Evolutionary conservation across 139 green algal species (phyloP).

Genomic region (Volvox africanus): DNA sequence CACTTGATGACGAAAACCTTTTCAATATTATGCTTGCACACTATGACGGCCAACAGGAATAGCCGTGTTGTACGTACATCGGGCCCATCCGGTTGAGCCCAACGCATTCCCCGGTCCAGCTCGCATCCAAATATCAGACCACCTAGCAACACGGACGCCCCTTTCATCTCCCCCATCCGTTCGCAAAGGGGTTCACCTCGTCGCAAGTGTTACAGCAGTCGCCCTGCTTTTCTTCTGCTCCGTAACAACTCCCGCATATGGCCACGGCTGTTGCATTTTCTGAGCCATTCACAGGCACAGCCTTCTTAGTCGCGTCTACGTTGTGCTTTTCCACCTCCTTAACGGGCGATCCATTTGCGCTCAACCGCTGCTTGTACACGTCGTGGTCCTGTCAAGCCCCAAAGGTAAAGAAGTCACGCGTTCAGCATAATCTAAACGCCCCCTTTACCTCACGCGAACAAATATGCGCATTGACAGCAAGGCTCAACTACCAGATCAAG

Average conservation of each 20-base stretch:
- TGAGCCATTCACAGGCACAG: constrained; percentile 16
- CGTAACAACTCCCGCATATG: constrained; percentile 94
- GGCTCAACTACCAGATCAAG: constrained; percentile 85
- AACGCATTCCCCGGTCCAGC: too few relatives aligned
- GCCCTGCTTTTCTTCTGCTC: constrained; percentile 78
- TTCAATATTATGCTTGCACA: too few relatives aligned
- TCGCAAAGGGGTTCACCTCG: constrained; percentile 70
- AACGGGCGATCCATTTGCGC: constrained; percentile 66
- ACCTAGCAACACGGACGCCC: background rate
- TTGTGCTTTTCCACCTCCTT: constrained; percentile 75
- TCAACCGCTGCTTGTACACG: constrained; percentile 84
- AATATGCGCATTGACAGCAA: background rate
- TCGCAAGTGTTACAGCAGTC: constrained; percentile 97
- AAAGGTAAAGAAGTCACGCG: background rate
- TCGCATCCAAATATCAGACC: too few relatives aligned
- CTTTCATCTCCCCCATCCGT: too few relatives aligned
- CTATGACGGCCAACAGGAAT: too few relatives aligned
- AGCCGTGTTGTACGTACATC: too few relatives aligned
- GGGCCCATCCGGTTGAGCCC: too few relatives aligned
- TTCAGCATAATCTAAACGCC: background rate
- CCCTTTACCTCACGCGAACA: too few relatives aligned
- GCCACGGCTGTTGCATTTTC: background rate
- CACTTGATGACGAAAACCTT: too few relatives aligned
- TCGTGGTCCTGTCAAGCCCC: constrained; percentile 81
- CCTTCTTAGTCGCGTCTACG: constrained; percentile 62